Percentiles rank a stretch among this genome's conserved stretches.
These are phyloP conservation scores for Pythium utonaiense DNA, from an alignment of 352 stramenopile genomes.

Conservation along the genomic window DNA sequence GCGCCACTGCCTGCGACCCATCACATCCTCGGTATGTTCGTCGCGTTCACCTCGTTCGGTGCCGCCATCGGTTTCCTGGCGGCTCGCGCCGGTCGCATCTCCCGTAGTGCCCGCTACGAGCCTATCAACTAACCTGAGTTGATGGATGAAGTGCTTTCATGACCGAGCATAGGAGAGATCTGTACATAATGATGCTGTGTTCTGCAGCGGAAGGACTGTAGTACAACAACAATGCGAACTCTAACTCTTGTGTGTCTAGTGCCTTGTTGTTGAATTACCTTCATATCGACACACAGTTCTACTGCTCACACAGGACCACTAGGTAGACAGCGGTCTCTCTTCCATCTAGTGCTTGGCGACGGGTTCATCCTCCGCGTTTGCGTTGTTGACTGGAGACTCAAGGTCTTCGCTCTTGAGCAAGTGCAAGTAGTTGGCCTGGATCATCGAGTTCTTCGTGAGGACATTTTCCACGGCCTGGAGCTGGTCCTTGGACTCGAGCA, in stretches of 20 bases:
- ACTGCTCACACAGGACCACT: no score
- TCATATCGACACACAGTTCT: background rate
- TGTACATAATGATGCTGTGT: background rate
- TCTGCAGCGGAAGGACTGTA: no score
- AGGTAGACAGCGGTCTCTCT: background rate
- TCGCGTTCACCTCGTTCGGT: conserved; percentile 33
- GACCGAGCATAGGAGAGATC: conserved; percentile 2
- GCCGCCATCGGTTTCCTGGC: conserved; percentile 29
- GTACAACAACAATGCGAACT: no score
- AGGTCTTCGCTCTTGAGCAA: conserved; percentile 34
- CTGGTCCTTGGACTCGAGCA: conserved; percentile 34
- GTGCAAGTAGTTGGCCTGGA: conserved; percentile 71
- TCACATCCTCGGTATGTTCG: conserved; percentile 29
- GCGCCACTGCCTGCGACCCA: conserved; percentile 16
- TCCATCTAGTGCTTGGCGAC: background rate
- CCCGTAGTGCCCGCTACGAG: conserved; percentile 28
- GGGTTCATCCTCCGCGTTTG: background rate
- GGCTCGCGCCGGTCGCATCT: conserved; percentile 15
- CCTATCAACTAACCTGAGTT: conserved; percentile 25
- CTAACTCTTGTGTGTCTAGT: background rate
- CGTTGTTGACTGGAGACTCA: background rate
- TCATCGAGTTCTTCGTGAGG: conserved; percentile 55
- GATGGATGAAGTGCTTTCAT: background rate
- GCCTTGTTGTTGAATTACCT: background rate
- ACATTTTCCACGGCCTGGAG: conserved; percentile 54